A percentile compares a stretch with the other conserved stretches of the same genome.
Evolutionary conservation across 768 basidiomycete genomes (phyloP).

Genomic region (Lactifluus volemus): DNA sequence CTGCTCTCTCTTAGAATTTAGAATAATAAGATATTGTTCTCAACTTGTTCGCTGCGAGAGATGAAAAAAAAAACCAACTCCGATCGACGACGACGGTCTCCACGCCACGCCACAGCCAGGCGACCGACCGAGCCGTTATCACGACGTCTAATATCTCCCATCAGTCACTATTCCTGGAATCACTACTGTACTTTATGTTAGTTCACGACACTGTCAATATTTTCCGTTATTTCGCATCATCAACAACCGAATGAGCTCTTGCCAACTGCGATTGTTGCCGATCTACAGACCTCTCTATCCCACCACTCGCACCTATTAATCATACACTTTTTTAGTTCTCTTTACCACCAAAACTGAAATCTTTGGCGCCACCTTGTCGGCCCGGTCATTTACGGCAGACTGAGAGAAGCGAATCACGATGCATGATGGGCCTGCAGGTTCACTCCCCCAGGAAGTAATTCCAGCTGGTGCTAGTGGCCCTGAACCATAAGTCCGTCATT

Average conservation of each 20-base stretch:
- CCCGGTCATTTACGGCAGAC: slow-evolving; percentile 8
- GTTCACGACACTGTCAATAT: too few species aligned
- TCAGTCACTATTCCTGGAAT: not conserved
- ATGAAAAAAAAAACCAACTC: not conserved
- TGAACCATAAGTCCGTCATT: not conserved
- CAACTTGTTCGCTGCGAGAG: too few species aligned
- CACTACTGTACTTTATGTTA: too few species aligned
- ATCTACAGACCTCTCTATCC: too few species aligned
- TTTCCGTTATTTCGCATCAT: not conserved
- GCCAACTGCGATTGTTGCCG: too few species aligned
- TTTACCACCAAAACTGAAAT: not conserved
- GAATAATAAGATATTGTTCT: too few species aligned
- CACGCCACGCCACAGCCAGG: slow-evolving; percentile 2
- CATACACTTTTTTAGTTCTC: not conserved
- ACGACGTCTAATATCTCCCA: not conserved
- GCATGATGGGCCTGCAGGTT: too few species aligned
- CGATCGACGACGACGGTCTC: slow-evolving; percentile 11
- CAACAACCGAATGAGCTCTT: too few species aligned
- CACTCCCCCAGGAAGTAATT: too few species aligned
- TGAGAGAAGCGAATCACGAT: not conserved
- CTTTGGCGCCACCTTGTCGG: slow-evolving; percentile 8
- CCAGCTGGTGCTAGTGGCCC: too few species aligned
- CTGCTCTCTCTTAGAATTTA: too few species aligned
- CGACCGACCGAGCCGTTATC: not conserved
- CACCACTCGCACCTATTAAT: too few species aligned